Conservation (phyloP, 805 yeast species). For the Torulaspora gathmanii region DNA sequence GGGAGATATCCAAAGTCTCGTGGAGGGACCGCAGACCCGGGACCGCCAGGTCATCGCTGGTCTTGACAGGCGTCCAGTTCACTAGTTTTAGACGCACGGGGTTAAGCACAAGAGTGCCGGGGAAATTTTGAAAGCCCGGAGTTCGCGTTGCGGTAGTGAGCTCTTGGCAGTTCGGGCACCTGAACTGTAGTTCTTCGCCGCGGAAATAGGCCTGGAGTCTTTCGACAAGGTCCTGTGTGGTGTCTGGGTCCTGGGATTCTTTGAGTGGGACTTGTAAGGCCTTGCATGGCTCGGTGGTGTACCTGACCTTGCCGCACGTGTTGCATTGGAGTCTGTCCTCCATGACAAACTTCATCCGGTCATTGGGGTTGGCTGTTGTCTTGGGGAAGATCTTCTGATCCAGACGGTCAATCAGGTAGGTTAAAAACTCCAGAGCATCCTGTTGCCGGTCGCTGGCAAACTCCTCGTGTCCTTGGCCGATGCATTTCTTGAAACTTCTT, state of each 20-base stretch:
- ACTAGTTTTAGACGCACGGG: constrained; percentile 77
- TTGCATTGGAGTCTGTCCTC: constrained; percentile 56
- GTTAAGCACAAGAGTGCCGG: constrained; percentile 63
- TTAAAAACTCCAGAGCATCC: constrained; percentile 88
- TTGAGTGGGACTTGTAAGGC: constrained; percentile 53
- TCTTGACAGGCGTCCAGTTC: constrained; percentile 86
- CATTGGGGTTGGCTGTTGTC: constrained; percentile 42
- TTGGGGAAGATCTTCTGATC: constrained; percentile 43
- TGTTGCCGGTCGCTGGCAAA: constrained; percentile 87
- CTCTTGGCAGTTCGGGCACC: constrained; percentile 52
- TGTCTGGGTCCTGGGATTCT: constrained; percentile 42
- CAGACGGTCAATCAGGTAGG: constrained; percentile 58
- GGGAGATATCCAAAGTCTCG: constrained; percentile 43
- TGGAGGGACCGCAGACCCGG: constrained; percentile 33
- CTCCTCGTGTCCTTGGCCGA: constrained; percentile 77
- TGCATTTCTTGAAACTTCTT: constrained; percentile 62
- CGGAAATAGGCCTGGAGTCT: constrained; percentile 48
- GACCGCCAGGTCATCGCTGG: constrained; percentile 62
- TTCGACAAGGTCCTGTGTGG: constrained; percentile 39
- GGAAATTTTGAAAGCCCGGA: constrained; percentile 45
- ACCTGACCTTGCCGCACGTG: constrained; percentile 56
- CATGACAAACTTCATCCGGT: constrained; percentile 57
- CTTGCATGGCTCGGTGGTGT: constrained; percentile 54
- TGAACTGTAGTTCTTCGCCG: constrained; percentile 57
- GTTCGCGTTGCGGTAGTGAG: constrained; percentile 24